Evolutionary conservation across 2,329 filamentous ascomycete species (phyloP).

Genomic region (Hypoxylon sp.): DNA sequence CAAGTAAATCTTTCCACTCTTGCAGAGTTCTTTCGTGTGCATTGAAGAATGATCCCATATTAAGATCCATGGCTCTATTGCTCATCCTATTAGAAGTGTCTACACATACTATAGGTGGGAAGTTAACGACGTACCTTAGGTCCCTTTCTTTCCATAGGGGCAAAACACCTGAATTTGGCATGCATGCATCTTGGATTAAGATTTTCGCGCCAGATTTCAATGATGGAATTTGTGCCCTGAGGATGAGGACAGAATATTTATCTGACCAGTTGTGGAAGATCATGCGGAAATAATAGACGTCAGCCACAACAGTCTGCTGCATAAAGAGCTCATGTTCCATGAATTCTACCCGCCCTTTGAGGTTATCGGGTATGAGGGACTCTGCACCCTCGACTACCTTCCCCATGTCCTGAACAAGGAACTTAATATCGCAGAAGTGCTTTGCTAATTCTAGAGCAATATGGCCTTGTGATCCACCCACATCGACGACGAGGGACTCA

Average conservation of each 20-base stretch:
- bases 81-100: background rate
- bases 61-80: background rate
- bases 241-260: slow-evolving; percentile 52
- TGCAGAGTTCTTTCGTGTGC: background rate
- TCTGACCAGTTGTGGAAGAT: slow-evolving; percentile 55
- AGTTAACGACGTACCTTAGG: background rate
- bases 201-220: slow-evolving; percentile 44
- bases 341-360: slow-evolving; percentile 41
- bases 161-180: background rate
- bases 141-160: background rate
- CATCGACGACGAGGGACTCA: slow-evolving; percentile 47
- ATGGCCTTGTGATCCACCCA: slow-evolving; percentile 49
- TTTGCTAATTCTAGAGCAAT: slow-evolving; percentile 49
- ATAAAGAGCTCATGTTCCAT: slow-evolving; percentile 46
- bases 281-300: slow-evolving; percentile 50
- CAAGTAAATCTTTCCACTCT: background rate
- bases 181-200: slow-evolving; percentile 40
- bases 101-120: background rate
- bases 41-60: background rate
- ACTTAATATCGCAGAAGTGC: slow-evolving; percentile 46
- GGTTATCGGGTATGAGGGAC: slow-evolving; percentile 20
- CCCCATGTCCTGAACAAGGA: slow-evolving; percentile 47
- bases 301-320: slow-evolving; percentile 31
- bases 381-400: slow-evolving; percentile 35
- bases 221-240: slow-evolving; percentile 50